Conservation (phyloP, 345 rosid species). For the Angophora floribunda region DNA sequence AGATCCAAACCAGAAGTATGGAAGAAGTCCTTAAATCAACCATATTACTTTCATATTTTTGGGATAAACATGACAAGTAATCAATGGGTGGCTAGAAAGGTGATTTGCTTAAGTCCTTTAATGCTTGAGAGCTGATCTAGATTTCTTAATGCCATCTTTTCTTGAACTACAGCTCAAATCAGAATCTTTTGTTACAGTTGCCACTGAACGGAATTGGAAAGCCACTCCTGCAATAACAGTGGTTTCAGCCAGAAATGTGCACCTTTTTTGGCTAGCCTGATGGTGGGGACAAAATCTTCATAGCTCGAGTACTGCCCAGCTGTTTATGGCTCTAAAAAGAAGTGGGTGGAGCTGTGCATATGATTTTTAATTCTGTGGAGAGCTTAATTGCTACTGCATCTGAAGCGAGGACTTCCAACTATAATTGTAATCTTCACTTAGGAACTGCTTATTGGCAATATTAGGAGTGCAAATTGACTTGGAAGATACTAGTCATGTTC, state of each 20-base stretch:
- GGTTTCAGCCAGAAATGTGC: neutral
- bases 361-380: no score
- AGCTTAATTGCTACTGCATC: no score
- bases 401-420: no score
- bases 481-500: no score
- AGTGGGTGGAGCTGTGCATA: no score
- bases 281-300: accelerated
- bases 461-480: no score
- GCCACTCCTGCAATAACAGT: neutral
- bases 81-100: neutral
- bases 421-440: no score
- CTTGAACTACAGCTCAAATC: neutral
- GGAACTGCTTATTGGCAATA: no score
- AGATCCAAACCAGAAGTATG: neutral
- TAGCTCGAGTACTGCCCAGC: accelerated
- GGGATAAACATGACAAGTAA: neutral
- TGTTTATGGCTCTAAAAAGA: neutral
- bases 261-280: neutral
- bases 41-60: neutral
- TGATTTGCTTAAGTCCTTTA: neutral
- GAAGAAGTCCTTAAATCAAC: neutral
- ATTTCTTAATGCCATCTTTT: neutral
- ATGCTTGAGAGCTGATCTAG: neutral
- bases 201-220: neutral
- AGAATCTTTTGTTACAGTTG: neutral